Base-by-base conservation (phyloP, 495 filamentous ascomycete species). In the Penicillium antarcticum region DNA sequence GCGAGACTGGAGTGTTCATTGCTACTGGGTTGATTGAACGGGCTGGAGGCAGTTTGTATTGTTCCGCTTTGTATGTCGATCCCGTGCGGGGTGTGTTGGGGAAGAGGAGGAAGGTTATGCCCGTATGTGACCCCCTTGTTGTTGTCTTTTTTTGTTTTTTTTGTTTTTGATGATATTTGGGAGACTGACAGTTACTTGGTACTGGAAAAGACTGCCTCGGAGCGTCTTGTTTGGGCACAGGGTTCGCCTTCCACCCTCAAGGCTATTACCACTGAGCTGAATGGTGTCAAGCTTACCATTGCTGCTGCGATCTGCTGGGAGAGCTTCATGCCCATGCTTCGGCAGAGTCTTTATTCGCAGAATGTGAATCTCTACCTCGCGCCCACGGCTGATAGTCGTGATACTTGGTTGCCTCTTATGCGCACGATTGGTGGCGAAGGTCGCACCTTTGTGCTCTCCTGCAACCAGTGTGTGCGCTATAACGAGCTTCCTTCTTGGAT, bases 251-350 rank as follows among this genome's bases (percentile, higher is more conserved):
- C 84, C 0, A 92, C 90, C 1, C 80, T 97, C 24, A 82, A 83
- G 46, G 92, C 92, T 0, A 77, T 97, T 1, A 88, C 83, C 17
- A 91, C 91, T 1, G 80, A 74, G n/a, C 86, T 97, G 52, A 80
- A 82, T 17, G 89, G 87, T 17, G 82, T 92, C 12, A 82, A 80
- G 38, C 69, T 97, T 16, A 91, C 85, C 13, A 71, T 96, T 6
- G 92, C 84, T 0, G 83, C 89, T 0, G 92, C 92, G 1, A 95
- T 97, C 36, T 97, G 92, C 73, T 97, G 92, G 92, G 92, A 97
- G 69, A 97, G 90, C 56, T 95, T 89, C 63, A 97, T 97, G 92
- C 92, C 92, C 0, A 72, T 97, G 16, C 78, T 97, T 1, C 75
- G 87, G 8, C 78, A 89, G 44, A 81, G 84, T 17, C 76, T 97